Evolutionary conservation across 768 basidiomycete genomes (phyloP).

Genomic region (Leccinellum albellum): DNA sequence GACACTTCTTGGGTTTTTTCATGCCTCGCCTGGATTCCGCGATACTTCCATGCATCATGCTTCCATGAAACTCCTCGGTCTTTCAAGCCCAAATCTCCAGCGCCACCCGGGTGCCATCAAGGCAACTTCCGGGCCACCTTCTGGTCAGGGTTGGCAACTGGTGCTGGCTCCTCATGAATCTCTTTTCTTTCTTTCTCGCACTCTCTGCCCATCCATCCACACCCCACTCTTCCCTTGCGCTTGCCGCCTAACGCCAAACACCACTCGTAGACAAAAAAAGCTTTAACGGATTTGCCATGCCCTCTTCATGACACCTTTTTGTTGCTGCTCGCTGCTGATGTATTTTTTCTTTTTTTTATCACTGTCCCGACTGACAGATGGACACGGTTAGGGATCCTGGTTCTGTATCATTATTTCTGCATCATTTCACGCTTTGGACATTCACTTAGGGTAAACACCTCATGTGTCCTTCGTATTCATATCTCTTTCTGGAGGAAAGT

Average conservation of each 20-base stretch:
- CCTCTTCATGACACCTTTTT: constrained; percentile 19
- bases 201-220: neutral
- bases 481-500: constrained; percentile 8
- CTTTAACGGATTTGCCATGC: constrained; percentile 25
- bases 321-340: constrained; percentile 10
- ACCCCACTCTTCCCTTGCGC: neutral
- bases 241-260: neutral
- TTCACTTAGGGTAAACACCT: constrained; percentile 3
- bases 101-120: constrained; percentile 3
- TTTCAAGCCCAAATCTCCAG: neutral
- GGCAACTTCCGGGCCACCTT: constrained; percentile 15
- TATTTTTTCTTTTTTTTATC: constrained; percentile 28
- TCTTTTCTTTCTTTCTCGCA: neutral
- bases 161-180: constrained; percentile 7
- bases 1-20: constrained; percentile 10
- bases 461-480: constrained; percentile 21
- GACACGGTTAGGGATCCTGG: constrained; percentile 7
- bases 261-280: constrained; percentile 9
- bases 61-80: constrained; percentile 24
- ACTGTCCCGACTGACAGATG: constrained; percentile 11
- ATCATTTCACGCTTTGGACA: constrained; percentile 27
- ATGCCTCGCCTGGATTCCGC: constrained; percentile 18
- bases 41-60: constrained; percentile 21
- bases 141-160: constrained; percentile 2
- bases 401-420: constrained; percentile 35